These are phyloP conservation scores for Baudoinia panamericana DNA, from an alignment of 495 filamentous ascomycete genomes.

Conservation along the genomic window DNA sequence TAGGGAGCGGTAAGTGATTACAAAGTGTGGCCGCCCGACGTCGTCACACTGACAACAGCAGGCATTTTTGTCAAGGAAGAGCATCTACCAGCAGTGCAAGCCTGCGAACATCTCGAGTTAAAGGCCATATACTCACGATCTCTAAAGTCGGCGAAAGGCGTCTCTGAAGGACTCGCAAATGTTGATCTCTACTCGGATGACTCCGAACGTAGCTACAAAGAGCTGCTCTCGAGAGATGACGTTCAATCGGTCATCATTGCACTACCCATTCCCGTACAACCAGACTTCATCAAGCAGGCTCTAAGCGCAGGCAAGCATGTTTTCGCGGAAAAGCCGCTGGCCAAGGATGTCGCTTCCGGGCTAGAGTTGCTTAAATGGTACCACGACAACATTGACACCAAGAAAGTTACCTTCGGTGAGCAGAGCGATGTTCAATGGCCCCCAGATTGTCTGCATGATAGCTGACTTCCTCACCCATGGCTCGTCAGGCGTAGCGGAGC, in stretches of 20 bases:
- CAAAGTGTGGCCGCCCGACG: constrained; percentile 40
- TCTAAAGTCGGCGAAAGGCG: constrained; percentile 24
- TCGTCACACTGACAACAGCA: constrained; percentile 42
- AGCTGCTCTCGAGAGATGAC: constrained; percentile 51
- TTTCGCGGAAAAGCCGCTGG: constrained; percentile 71
- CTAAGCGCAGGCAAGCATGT: constrained; percentile 66
- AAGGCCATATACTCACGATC: constrained; percentile 34
- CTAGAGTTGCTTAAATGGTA: constrained; percentile 51
- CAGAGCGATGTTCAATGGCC: too few species aligned
- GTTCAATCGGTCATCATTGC: constrained; percentile 58
- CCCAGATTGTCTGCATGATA: too few species aligned
- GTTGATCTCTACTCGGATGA: constrained; percentile 47
- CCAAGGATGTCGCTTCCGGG: constrained; percentile 49
- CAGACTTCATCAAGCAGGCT: constrained; percentile 44
- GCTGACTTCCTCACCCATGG: too few species aligned
- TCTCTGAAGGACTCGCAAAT: constrained; percentile 12
- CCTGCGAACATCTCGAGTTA: constrained; percentile 21
- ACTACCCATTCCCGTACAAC: constrained; percentile 48
- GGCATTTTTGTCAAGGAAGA: constrained; percentile 36
- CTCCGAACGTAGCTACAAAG: constrained; percentile 42
- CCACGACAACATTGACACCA: constrained; percentile 34
- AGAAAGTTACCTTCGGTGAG: constrained; percentile 43
- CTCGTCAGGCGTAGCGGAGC: constrained; percentile 68
- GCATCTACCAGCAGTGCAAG: constrained; percentile 39
- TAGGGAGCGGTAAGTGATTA: constrained; percentile 45